Base-by-base conservation (phyloP, 2,329 filamentous ascomycete genomes). In the Penicillium sp. region DNA sequence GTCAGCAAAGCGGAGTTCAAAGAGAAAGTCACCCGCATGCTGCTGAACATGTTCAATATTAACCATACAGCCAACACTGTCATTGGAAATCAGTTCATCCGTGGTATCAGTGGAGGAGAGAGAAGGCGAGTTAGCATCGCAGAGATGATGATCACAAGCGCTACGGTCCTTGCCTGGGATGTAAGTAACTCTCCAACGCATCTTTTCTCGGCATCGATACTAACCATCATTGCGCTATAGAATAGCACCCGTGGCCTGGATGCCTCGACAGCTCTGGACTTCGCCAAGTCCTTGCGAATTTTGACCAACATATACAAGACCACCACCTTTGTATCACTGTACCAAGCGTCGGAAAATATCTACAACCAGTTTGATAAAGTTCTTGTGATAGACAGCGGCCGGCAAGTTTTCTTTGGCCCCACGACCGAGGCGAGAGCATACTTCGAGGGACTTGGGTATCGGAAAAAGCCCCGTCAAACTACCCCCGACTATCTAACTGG, bases 41-140 rank as follows among this genome's bases (percentile, higher is more conserved):
- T 95, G 42, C 71, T 95, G 35, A 86, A 85, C 56, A 92, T 93
- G 84, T 93, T 95, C 72, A 92, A 90, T 58, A 94, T 95, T 37
- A 84, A 89, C 61, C 87, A 95, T 62, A 93, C 87, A 0, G 76
- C 79, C 35, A 77, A 88, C 58, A 95, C 89, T 0, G 79, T 90
- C 18, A 86, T 95, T 16, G 89, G 89, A 6, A 84, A 92, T 46
- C 76, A 79, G 1, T 87, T 90, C 46, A 75, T 92, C 13, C 80
- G 85, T 34, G 88, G 87, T 60, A 74, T 93, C 0, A 86, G 80
- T 30, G 87, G 84, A 34, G 50, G 50, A 39, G 85, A 90, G 65
- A 72, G 83, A 38, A 87, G 87, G 67, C 80, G 84, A 46, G 85
- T 89, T 5, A 84, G 80, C 14, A 90, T 93, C 44, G 84, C 84